These are phyloP conservation scores for Laguncularia racemosa DNA, from an alignment of 345 rosid genomes.

Conservation along the genomic window DNA sequence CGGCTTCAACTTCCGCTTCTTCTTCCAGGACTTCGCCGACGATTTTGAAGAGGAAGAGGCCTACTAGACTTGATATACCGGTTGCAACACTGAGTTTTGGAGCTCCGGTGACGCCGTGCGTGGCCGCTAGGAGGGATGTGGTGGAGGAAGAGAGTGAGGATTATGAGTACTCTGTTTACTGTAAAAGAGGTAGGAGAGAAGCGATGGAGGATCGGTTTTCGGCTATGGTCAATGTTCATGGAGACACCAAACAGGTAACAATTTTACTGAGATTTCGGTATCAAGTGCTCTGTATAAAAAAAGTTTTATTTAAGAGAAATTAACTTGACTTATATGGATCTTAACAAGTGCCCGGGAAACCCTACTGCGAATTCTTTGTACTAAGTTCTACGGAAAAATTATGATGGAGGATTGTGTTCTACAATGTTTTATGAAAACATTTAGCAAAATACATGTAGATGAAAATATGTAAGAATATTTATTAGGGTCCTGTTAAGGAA, in stretches of 20 bases:
- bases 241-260: constrained; percentile 61
- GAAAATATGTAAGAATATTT: no score
- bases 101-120: constrained; percentile 26
- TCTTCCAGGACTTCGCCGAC: constrained; percentile 22
- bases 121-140: constrained; percentile 26
- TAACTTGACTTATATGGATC: no score
- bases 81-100: constrained; percentile 23
- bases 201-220: constrained; percentile 93
- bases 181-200: constrained; percentile 86
- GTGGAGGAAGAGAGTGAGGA: constrained; percentile 45
- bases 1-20: constrained; percentile 12
- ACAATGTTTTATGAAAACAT: no score
- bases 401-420: no score
- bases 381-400: no score
- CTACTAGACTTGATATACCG: constrained; percentile 65
- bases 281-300: no score
- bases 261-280: no score
- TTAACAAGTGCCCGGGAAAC: no score
- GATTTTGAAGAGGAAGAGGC: constrained; percentile 69
- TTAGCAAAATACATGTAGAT: no score
- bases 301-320: no score
- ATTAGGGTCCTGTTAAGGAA: no score
- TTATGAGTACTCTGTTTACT: constrained; percentile 61
- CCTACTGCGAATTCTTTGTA: no score
- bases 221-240: constrained; percentile 41